Percentiles rank a stretch among this genome's conserved stretches.
Conservation (phyloP, 345 rosid genomes). For the Brassica juncea region DNA sequence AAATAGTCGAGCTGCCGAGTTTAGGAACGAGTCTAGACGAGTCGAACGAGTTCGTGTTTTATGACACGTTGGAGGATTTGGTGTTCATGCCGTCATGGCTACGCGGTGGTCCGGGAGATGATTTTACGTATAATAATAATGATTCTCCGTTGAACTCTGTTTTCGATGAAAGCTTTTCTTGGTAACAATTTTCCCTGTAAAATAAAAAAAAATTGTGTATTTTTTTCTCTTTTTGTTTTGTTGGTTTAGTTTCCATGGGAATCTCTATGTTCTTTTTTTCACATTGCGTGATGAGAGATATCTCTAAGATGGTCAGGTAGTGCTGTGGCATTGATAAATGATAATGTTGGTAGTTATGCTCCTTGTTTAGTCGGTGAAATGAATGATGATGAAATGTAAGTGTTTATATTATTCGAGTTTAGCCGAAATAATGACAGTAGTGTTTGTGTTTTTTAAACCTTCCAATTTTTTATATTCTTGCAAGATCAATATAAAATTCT, state of each 20-base stretch:
- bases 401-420: neutral
- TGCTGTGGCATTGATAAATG: slow-evolving; percentile 6
- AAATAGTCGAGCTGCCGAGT: slow-evolving; percentile 78
- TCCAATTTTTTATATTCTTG: neutral
- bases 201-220: neutral
- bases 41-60: slow-evolving; percentile 54
- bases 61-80: slow-evolving; percentile 49
- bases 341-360: slow-evolving; percentile 5
- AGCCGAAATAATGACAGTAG: neutral
- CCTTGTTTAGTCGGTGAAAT: neutral
- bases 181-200: slow-evolving; percentile 18
- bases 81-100: slow-evolving; percentile 35
- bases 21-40: slow-evolving; percentile 54
- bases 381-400: slow-evolving; percentile 5
- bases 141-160: slow-evolving; percentile 21
- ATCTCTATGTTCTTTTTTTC: slow-evolving; percentile 11
- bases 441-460: neutral
- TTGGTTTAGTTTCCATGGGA: slow-evolving; percentile 9
- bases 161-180: slow-evolving; percentile 26
- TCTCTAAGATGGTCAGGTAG: slow-evolving; percentile 9
- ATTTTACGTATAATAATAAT: slow-evolving; percentile 11
- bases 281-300: slow-evolving; percentile 30
- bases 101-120: slow-evolving; percentile 16
- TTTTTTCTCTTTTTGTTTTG: neutral
- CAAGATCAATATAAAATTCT: neutral